Conservation (phyloP, 495 filamentous ascomycete genomes). For the Trichoderma orchidacearum region DNA sequence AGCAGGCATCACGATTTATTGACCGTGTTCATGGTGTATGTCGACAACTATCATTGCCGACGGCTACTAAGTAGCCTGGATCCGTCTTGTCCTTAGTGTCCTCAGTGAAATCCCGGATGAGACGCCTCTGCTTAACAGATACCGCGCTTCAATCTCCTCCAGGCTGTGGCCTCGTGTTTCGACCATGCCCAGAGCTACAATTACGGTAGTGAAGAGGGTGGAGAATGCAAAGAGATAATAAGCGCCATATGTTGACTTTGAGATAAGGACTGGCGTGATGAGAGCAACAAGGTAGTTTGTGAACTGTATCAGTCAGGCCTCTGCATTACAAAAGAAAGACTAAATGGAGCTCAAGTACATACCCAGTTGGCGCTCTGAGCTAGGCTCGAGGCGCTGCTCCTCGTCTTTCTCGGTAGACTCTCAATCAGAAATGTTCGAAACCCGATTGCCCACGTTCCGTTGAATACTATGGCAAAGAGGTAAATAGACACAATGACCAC, state of each 20-base stretch:
- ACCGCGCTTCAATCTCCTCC: constrained; percentile 37
- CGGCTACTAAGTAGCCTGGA: background rate
- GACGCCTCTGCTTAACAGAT: background rate
- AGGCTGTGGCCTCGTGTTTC: constrained; percentile 46
- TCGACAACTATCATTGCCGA: background rate
- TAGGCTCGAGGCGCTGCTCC: constrained; percentile 36
- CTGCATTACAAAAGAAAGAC: background rate
- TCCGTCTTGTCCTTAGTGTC: background rate
- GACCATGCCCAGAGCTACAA: constrained; percentile 43
- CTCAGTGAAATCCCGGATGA: background rate
- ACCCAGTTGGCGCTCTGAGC: constrained; percentile 39
- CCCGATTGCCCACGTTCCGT: constrained; percentile 36
- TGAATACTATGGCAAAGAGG: constrained; percentile 22
- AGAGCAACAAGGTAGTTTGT: constrained; percentile 51
- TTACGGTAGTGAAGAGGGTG: constrained; percentile 31
- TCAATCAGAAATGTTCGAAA: constrained; percentile 41
- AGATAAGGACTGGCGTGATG: constrained; percentile 47
- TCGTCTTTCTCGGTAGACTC: constrained; percentile 40
- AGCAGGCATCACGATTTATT: too few relatives aligned
- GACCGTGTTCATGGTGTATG: too few relatives aligned
- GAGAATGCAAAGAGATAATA: constrained; percentile 48
- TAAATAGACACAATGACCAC: constrained; percentile 40
- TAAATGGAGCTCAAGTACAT: background rate
- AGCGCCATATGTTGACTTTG: constrained; percentile 36
- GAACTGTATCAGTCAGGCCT: constrained; percentile 5